Evolutionary conservation across 2,329 filamentous ascomycete species (phyloP).

Genomic region (Diaporthe australafricana): DNA sequence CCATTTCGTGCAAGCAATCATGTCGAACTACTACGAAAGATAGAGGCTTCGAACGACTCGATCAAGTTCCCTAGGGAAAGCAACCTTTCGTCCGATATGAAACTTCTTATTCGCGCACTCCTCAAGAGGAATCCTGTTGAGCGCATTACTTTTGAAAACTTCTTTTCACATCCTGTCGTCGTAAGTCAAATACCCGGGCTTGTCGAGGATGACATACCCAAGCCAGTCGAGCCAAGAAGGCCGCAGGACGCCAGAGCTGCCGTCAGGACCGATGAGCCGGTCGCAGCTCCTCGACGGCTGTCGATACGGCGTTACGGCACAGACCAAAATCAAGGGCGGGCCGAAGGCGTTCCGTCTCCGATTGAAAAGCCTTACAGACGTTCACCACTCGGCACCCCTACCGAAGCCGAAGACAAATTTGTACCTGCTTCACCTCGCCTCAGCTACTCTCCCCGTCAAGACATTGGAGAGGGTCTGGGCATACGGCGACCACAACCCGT

Average conservation of each 20-base stretch:
- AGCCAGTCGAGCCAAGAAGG: conserved; percentile 45
- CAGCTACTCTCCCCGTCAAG: conserved; percentile 58
- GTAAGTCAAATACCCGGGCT: conserved; percentile 82
- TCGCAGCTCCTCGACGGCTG: conserved; percentile 46
- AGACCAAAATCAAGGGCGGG: conserved; percentile 51
- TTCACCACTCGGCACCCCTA: conserved; percentile 57
- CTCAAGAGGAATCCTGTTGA: conserved; percentile 89
- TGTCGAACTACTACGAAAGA: conserved; percentile 91
- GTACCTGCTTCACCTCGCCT: conserved; percentile 47
- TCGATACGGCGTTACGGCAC: conserved; percentile 56
- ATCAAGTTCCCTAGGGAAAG: conserved; percentile 85
- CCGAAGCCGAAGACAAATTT: conserved; percentile 48
- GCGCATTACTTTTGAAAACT: conserved; percentile 85
- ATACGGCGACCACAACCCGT: conserved; percentile 61
- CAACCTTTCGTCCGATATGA: conserved; percentile 79
- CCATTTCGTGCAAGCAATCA: conserved; percentile 95
- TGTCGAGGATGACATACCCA: conserved; percentile 79
- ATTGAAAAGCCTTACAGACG: conserved; percentile 55
- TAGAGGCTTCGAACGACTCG: conserved; percentile 87
- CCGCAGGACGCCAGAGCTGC: conserved; percentile 50
- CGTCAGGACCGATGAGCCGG: conserved; percentile 47
- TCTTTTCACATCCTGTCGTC: conserved; percentile 83
- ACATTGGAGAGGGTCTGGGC: conserved; percentile 61
- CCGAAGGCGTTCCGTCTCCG: conserved; percentile 52
- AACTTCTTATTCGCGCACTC: conserved; percentile 81